phyloP scores from a whole-genome alignment of 1,139 yeast genomes.

The Yamadazyma diddensiae region DNA sequence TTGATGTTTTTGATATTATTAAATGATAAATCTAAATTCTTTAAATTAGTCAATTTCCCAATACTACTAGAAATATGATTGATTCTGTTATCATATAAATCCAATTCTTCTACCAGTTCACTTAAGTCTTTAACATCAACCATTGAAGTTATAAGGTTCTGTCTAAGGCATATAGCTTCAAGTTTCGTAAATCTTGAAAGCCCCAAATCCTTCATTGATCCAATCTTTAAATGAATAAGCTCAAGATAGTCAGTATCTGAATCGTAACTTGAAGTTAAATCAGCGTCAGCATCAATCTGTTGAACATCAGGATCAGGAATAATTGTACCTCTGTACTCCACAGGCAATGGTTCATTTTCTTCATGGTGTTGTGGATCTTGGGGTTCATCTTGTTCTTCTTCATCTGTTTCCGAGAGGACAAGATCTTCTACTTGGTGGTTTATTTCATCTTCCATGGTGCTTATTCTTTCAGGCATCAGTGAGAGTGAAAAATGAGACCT shows the following conservation, averaged over 20 bases:
- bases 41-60: conserved; percentile 56
- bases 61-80: conserved; percentile 76
- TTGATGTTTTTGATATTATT: conserved; percentile 87
- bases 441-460: not conserved
- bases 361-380: conserved; percentile 5
- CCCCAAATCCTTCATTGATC: conserved; percentile 62
- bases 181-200: conserved; percentile 57
- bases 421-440: conserved; percentile 7
- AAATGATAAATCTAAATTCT: conserved; percentile 77
- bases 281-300: conserved; percentile 47
- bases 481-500: too few species aligned
- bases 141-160: conserved; percentile 73
- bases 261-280: conserved; percentile 61
- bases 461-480: too few species aligned
- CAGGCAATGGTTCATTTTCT: conserved; percentile 29
- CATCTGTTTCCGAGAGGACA: conserved; percentile 18
- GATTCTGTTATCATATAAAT: conserved; percentile 88
- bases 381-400: conserved; percentile 24
- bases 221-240: conserved; percentile 74
- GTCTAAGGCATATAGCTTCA: conserved; percentile 71
- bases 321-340: conserved; percentile 45
- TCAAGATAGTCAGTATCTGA: conserved; percentile 68
- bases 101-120: conserved; percentile 69
- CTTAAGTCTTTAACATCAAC: conserved; percentile 62
- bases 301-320: conserved; percentile 54